Base-by-base conservation (phyloP, 306 rosid species). In the Lagenaria siceraria region DNA sequence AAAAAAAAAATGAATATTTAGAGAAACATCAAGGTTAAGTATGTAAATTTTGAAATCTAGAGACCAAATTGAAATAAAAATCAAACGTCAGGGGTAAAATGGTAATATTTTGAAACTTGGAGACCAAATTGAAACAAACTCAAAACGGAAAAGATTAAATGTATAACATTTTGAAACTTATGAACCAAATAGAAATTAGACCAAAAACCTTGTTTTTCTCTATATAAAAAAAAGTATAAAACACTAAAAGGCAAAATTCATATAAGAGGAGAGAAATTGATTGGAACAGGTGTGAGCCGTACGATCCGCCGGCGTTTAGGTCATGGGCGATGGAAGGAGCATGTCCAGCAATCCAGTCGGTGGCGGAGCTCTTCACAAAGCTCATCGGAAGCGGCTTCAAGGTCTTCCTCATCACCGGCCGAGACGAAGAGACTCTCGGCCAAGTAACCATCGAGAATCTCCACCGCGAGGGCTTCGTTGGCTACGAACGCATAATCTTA, bases 371-470 rank as follows among this genome's bases (percentile, higher is more conserved):
- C 80, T 94, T 87, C 38, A 61, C 51, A 3, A 36, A 58, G 7
- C 74, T 94, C 82, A 31, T 81, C 7, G 59, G 68, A 6, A 82
- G 78, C 51, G 92, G 95, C 17, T 92, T 90, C 35, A 91, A 92
- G 68, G 86, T 94, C 8, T 83, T 92, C 76, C 75, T 94, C 42
- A 7, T 94, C 49, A 94, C 97, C 0, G 98, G 98, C 4, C 88
- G 98, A 84, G 85, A 89, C 75, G 68, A 89, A 61, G 82, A 79
- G 31, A 85, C 84, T 7, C 82, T 92, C 7, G 80, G 79, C 36
- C 61, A 80, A 61, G 82, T 84, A 80, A 94, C 98, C 43, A 49
- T 14, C n/a, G 55, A 77, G 55, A 94, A 94, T 78, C 83, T 94
- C 86, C 85, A 21, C 9, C 83, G 51, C 9, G 88, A 90, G 56